Base-by-base conservation (phyloP, 2,329 filamentous ascomycete species). In the Torrubiella hemipterigena region DNA sequence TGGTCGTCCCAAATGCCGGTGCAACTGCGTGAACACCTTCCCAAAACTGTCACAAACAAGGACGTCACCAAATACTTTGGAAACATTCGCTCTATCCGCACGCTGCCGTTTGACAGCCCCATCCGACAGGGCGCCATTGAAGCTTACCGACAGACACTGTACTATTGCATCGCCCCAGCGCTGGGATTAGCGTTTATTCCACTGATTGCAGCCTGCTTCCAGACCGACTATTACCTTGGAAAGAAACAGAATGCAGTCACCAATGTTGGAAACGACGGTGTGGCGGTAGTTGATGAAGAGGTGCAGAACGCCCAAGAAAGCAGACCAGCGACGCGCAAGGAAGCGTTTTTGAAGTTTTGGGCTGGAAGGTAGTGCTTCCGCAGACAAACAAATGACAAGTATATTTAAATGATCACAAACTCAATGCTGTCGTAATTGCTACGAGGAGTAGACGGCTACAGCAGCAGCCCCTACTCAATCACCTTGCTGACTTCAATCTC, bases 201-300 rank as follows among this genome's bases (percentile, higher is more conserved):
- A 2, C 35, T 56, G 11, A 31, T 59, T 5, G 52, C 49, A 3
- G 44, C 54, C 2, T 46, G 55, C 20, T 56, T 54, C 36, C 55
- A 56, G 48, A 54, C 55, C 18, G 50, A 59, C 38, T 60, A 42
- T 42, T 51, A 46, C 32, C 36, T 52, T 3, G 50, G 49, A 19
- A 51, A 49, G 39, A 41, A 45, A 24, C 45, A 51, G 30, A 49
- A 50, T 24, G 45, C 43, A 3, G 49, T 50, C 7, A 48, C 41
- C 4, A 46, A 50, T 32, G 39, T 41, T 12, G 45, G 48, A 1
- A 42, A 45, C 13, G 45, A 50, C 20, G 47, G 46, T 3, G 33
- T 42, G 39, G 27, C 35, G 18, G 29, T 48, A 15, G 34, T 36
- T 13, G 42, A 43, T 21, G 42, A 41, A 29, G 33, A 42, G 26